Evolutionary conservation across 164 flowering plant genomes (phyloP), one percentile per base, ranked within the genome.

Genomic region (Malania oleifera): DNA sequence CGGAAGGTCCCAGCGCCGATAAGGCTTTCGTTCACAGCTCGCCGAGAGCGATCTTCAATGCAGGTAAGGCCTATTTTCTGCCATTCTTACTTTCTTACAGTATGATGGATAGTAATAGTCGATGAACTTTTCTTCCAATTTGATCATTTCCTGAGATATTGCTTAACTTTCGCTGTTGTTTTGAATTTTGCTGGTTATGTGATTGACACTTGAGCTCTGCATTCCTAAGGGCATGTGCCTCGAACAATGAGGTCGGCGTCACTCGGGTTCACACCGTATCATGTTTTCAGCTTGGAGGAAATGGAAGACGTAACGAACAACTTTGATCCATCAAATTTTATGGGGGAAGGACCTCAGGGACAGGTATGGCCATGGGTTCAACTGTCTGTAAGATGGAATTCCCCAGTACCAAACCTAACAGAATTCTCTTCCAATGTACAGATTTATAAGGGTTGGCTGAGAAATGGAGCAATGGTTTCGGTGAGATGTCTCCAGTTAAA

Each of bases 261-360:
- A 17, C 52, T 82, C 19, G 88, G 89, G 25, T 78, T 85, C 7
- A 88, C 87, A 13, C 79, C 85, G 14, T 87, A 85, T 61, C 78
- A 67, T 0, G 69, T 69, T 52, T 85, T 83, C 74, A 77, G 82
- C 13, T 38, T 85, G 59, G 96, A 92, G 29, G 98, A 92, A 52
- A 69, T 92, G 24, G 93, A 89, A 67, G 95, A 87, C 22, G 88
- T 84, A 20, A 91, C 98, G 25, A 76, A 81, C 67, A 78, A 80
- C 63, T 89, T 92, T 41, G 86, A 91, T 46, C 61, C 77, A 23
- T 57, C 75, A 12, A 81, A 81, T 74, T 66, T 92, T 48, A 65
- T 85, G 22, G 83, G 64, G 13, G 85, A 85, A 64, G 96, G 81
- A 45, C 65, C 85, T 53, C 83, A 84, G 52, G 93, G 82, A 60